Base-by-base conservation (phyloP, 345 rosid genomes). In the Brassica carinata region DNA sequence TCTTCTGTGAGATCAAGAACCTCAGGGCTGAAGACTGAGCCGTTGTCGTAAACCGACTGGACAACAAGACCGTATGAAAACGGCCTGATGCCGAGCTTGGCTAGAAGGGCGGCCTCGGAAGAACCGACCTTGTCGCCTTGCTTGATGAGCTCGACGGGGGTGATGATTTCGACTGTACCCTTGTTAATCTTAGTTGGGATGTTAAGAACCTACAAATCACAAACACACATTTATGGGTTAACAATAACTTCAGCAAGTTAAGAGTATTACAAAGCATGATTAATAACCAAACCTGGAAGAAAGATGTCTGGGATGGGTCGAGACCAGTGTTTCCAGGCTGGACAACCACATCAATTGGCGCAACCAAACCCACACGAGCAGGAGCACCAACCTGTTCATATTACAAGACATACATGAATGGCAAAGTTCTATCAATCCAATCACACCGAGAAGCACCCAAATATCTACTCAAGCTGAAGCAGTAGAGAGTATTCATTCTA, bases 251-350 rank as follows among this genome's bases (percentile, higher is more conserved):
- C 1, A 26, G 1, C 10, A 6, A 66, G 0, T 27, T 4, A 1
- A 1, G 14, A 48, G 30, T 0, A 43, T 14, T 19, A 30, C 2
- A 61, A 17, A 8, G 2, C 0, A 43, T 2, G 27, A 14, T 26
- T 36, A 17, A 10, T 51, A 51, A 55, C 0, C 61, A 57, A 10
- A 87, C 98, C 97, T 96, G 98, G 88, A 96, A 96, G 88, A 96
- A 96, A 75, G 97, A 96, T 38, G 99, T 96, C 82, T 96, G 99
- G 2, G 99, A 95, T 0, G 98, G 99, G 75, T 96, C 99, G 5
- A 96, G 92, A 27, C 99, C 99, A 13, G 99, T 96, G 89, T 93
- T 96, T 10, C 99, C 99, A 23, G 99, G 99, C 55, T 96, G 98
- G 51, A 93, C 98, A 80, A 93, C 92, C 11, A 95, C 98, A 85